These are phyloP conservation scores for Cladophialophora yegresii DNA, from an alignment of 2,329 filamentous ascomycete species.

Conservation along the genomic window DNA sequence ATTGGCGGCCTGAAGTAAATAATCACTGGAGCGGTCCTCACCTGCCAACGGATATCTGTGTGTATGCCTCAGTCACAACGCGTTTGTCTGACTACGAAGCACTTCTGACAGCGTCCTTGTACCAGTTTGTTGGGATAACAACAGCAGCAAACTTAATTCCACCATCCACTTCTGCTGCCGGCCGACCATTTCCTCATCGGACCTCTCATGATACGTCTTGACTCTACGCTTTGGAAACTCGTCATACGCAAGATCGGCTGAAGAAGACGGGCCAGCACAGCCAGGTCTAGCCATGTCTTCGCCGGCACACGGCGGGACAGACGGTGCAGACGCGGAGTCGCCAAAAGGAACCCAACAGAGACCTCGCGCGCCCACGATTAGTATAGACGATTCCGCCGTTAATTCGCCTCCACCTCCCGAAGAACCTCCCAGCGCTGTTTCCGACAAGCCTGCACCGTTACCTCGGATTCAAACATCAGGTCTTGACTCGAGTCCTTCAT, in stretches of 20 bases:
- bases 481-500: slow-evolving; percentile 40
- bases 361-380: slow-evolving; percentile 55
- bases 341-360: slow-evolving; percentile 19
- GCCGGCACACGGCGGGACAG: not conserved
- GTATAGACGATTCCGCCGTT: slow-evolving; percentile 58
- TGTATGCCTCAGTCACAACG: slow-evolving; percentile 4
- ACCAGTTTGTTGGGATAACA: slow-evolving; percentile 11
- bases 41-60: slow-evolving; percentile 1
- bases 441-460: slow-evolving; percentile 43
- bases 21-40: slow-evolving; percentile 5
- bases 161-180: slow-evolving; percentile 17
- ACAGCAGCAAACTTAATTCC: slow-evolving; percentile 12
- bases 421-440: slow-evolving; percentile 20
- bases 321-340: slow-evolving; percentile 24
- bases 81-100: not conserved
- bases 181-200: not conserved
- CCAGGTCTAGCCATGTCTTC: slow-evolving; percentile 19
- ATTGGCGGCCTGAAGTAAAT: not conserved
- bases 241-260: not conserved
- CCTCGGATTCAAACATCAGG: slow-evolving; percentile 45
- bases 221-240: not conserved
- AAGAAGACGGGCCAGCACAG: slow-evolving; percentile 12
- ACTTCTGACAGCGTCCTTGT: slow-evolving; percentile 10
- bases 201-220: slow-evolving; percentile 3
- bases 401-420: slow-evolving; percentile 14